Percentiles rank a stretch among this genome's conserved stretches.
Conservation (phyloP, 2,329 filamentous ascomycete genomes). For the Talaromyces amestolkiae region DNA sequence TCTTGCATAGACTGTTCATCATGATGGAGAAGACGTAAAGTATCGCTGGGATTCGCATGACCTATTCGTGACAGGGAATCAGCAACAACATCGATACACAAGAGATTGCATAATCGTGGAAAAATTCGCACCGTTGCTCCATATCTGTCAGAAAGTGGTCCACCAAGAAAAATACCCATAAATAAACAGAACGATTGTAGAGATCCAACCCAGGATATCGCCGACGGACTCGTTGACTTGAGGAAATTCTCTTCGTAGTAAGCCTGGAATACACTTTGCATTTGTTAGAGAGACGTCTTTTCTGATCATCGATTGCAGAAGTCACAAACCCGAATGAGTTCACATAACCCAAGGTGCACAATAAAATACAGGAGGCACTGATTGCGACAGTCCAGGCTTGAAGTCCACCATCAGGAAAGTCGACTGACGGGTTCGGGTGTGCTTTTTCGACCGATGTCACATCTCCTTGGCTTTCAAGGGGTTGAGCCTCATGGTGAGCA, state of each 20-base stretch:
- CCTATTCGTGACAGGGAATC: neutral
- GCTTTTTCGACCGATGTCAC: neutral
- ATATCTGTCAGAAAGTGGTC: neutral
- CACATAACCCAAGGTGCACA: neutral
- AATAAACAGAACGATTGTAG: neutral
- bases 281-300: neutral
- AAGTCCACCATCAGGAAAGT: neutral
- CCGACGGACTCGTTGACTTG: neutral
- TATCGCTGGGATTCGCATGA: slow-evolving; percentile 20
- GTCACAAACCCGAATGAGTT: neutral
- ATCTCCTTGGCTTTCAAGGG: neutral
- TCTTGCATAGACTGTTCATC: slow-evolving; percentile 38
- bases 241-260: neutral
- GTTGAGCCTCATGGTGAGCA: neutral
- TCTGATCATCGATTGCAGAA: neutral
- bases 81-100: neutral
- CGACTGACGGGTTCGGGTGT: neutral
- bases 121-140: neutral
- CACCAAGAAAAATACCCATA: neutral
- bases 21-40: slow-evolving; percentile 33
- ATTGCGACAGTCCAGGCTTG: neutral
- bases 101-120: too few species aligned
- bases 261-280: neutral
- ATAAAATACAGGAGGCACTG: neutral
- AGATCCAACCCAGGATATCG: neutral